Base-by-base conservation (phyloP, 768 basidiomycete species). In the Fibroporia radiculosa region DNA sequence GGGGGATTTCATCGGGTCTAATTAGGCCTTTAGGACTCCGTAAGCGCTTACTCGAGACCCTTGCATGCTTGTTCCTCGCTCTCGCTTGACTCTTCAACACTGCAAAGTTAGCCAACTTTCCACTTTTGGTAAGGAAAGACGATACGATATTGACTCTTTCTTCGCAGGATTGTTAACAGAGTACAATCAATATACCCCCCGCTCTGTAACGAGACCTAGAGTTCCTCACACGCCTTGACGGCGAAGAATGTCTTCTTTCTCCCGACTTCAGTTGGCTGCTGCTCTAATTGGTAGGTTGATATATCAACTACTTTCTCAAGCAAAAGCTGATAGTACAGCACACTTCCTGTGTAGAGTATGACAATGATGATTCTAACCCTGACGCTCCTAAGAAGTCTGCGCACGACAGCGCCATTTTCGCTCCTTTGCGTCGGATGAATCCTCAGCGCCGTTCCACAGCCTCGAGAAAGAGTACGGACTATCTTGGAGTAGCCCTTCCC, bases 261-360 rank as follows among this genome's bases (percentile, higher is more conserved):
- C 89, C 44, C 82, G 90, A 49, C 67, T 91, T 50, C 89, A 92
- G 63, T 71, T 93, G 42, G 90, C 89, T 7, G 90, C 90, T 34
- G 89, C 89, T 19, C 65, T 93, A 47, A 71, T 92, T 38, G 90
- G 90, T 90, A 63, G 57, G 74, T 58, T 44, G 39, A 11, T 33
- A 37, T 48, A 43, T 33, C 19, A 27, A 18, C 43, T 36, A 37
- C 46, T 28, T n/a, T 25, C 19, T 19, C 20, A 34, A 23, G 18
- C 26, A 24, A 44, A 20, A 10, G 31, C 3, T 16, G 22, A 11
- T 42, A 1, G 22, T 49, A 54, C 16, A 49, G 26, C 32, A 26
- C 13, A 33, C 38, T 35, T 36, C 4, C 25, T 23, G 2, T 34
- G 14, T 50, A 93, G 91, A 93, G 63, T 93, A 93, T 60, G 91